Base-by-base conservation (phyloP, 805 yeast genomes). In the Spathaspora passalidarum region DNA sequence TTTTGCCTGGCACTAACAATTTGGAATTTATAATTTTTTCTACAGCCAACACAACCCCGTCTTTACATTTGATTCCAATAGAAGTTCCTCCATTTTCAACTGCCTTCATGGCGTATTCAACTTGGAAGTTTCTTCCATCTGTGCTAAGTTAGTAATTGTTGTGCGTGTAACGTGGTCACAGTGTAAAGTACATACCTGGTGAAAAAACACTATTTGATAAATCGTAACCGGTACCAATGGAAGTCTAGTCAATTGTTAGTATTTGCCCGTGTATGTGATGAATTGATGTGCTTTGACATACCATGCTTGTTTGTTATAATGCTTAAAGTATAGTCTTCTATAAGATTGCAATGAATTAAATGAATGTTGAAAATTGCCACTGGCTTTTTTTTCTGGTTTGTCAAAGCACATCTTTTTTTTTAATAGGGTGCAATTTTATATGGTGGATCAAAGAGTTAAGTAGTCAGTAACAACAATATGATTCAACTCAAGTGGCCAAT, bases 211-310 rank as follows among this genome's bases (percentile, higher is more conserved):
- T 85, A 74, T 94, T 94, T 26, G 97, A 89, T 62, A 94, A 83
- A 77, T 94, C 99, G 81, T 94, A 94, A 16, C 99, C 99, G 22
- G 99, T 94, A 57, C 99, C 99, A 57, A 94, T 91, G 40, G 99
- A 94, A 34, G 98, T 86, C 92, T 55, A 43, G 21, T 36, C n/a
- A 11, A 39, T 34, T 22, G 48, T 48, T 48, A 44, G 48, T 43
- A 43, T 19, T 13, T 13, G 16, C n/a, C 4, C 17, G 10, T 29
- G n/a, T 13, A 23, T 25, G 6, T 4, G 34, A 9, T 19, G 16
- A 38, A 38, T 39, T 39, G 34, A 17, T 13, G 18, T 19, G 16
- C 19, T 23, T 18, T 13, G 5, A 45, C 48, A 45, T 45, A 45
- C 48, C 48, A 45, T 39, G 10, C 8, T n/a, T n/a, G 17, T 11